Base-by-base conservation (phyloP, 2,329 filamentous ascomycete species). In the Ceratocystis smalleyi region DNA sequence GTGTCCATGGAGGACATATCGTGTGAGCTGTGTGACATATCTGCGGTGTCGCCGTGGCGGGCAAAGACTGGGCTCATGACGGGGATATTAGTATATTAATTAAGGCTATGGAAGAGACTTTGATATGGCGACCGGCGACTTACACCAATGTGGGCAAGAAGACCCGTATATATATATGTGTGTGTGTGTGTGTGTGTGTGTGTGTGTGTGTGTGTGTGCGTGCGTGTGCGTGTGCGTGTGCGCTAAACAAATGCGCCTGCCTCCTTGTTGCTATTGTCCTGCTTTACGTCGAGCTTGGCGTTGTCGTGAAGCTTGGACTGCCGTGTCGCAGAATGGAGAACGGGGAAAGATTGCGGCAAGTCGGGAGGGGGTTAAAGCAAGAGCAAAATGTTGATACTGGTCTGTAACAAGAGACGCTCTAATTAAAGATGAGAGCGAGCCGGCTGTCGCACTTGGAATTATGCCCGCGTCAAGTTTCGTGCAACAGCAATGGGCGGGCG, bases 1-100 rank as follows among this genome's bases (percentile, higher is more conserved):
- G 49, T 64, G 35, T 63, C 59, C 66, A 66, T 68, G 43, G 63
- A 43, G 30, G 32, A 61, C 54, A 61, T 65, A 47, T 62, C 32
- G 30, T 43, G 45, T 24, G 40, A 43, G 27, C 2, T 5, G 17
- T 59, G 49, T 12, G 32, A 57, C 54, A 57, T 57, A 32, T 57
- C 27, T 32, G 54, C 27, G 15, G 54, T 24, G 54, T 57, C 54
- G n/a, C 61, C 54, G 59, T 66, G 59, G 43, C 61, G 51, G 32
- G 63, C 45, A n/a, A 45, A 63, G n/a, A 63, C 22, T 24, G 57
- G 55, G 47, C 61, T 66, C 45, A 57, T 64, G 22, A 19, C 22
- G 49, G 40, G 51, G 51, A 17, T 54, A 35, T 60, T 47, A 61
- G 54, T 57, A 57, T 35, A 57, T 57, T 57, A 57, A 32, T 6